Base-by-base conservation (phyloP, 441 rosid species). In the Aleurites moluccanus region DNA sequence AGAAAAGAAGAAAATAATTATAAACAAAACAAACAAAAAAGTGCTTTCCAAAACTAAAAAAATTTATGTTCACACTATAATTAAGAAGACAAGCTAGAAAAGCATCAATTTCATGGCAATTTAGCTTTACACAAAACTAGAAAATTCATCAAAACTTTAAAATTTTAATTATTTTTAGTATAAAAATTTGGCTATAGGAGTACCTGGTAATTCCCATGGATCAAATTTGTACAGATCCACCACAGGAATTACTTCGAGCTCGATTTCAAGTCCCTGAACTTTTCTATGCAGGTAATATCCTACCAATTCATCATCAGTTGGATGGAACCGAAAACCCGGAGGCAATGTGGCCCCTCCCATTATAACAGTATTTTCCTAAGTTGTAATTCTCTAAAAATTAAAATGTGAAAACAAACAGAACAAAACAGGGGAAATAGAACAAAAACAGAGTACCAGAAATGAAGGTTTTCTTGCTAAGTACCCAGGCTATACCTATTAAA, bases 161-260 rank as follows among this genome's bases (percentile, higher is more conserved):
- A 10, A n/a, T 56, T 56, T 56, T 21, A 56, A n/a, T 6, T 56
- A 13, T 2, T 21, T 21, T 6, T 14, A 50, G 21, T 52, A 5
- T 0, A 8, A 33, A 40, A 56, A 7, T 53, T 64, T 28, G 60
- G 38, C 5, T 35, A 35, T 42, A 66, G 45, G 23, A 52, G 69
- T 85, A 91, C 97, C 96, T 85, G 95, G 97, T 74, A 92, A 84
- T 71, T 94, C 97, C 97, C 97, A 94, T 21, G 97, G 97, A 82
- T 94, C 97, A 74, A 88, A 94, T 80, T 90, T 94, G 87, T 92
- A 91, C 82, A 94, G 79, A 76, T 94, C 94, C 62, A 88, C 77
- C 15, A 85, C 86, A 20, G 94, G 97, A 72, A 92, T 90, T 8
- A 94, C 92, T 81, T 92, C 92, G 16, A 94, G 96, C 86, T 92